These are phyloP conservation scores for Brassica cretica DNA, from an alignment of 345 rosid species.

Conservation along the genomic window DNA sequence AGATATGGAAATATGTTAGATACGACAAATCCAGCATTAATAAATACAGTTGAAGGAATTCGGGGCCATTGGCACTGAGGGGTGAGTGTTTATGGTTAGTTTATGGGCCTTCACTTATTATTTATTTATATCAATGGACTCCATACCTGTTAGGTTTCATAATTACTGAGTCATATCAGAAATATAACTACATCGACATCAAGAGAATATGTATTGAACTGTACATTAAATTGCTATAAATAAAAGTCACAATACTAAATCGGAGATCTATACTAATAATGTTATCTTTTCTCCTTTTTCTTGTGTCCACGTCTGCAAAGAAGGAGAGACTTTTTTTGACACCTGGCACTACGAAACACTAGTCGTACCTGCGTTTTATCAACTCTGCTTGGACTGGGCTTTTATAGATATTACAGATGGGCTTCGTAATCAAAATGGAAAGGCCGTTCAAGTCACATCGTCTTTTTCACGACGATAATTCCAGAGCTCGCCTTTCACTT, in stretches of 20 bases:
- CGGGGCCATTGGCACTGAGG: conserved; percentile 22
- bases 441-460: no score
- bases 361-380: no score
- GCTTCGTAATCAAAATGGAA: no score
- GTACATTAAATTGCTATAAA: not conserved
- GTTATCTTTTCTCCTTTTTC: no score
- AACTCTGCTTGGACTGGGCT: no score
- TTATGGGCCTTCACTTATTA: conserved; percentile 17
- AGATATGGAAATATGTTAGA: conserved; percentile 15
- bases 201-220: not conserved
- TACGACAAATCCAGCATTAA: conserved; percentile 6
- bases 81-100: conserved; percentile 13
- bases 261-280: not conserved
- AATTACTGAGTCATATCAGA: no score
- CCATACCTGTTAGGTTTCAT: conserved; percentile 3
- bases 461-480: no score
- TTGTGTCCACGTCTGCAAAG: no score
- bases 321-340: no score
- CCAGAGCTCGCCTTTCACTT: no score
- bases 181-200: not conserved
- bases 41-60: not conserved
- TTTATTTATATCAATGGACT: not conserved
- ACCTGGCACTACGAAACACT: no score
- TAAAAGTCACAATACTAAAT: not conserved
- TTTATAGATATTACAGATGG: no score